Percentiles rank a stretch among this genome's conserved stretches.
These are phyloP conservation scores for Candida tibetensis DNA, from an alignment of 805 yeast species.

Conservation along the genomic window DNA sequence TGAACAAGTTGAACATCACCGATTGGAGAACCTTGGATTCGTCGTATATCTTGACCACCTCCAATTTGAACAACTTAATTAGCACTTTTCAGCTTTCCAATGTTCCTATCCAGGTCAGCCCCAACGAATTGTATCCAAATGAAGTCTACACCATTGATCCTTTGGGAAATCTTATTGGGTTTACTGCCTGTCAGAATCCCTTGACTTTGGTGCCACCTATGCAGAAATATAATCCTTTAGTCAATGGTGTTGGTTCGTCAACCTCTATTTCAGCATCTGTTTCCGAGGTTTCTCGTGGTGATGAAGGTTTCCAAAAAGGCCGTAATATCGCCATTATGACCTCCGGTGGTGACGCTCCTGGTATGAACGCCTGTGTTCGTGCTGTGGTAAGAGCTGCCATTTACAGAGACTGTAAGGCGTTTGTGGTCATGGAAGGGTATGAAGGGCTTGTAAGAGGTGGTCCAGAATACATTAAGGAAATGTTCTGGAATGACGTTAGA, in stretches of 20 bases:
- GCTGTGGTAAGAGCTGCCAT: constrained; percentile 95
- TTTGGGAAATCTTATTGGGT: constrained; percentile 77
- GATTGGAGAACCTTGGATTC: constrained; percentile 53
- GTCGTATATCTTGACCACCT: constrained; percentile 46
- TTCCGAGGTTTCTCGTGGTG: constrained; percentile 17
- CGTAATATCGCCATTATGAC: constrained; percentile 92
- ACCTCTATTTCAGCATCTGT: constrained; percentile 16
- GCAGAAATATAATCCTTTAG: constrained; percentile 24
- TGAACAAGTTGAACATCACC: constrained; percentile 16
- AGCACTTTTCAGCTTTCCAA: constrained; percentile 27
- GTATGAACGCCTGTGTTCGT: constrained; percentile 95
- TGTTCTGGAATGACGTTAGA: constrained; percentile 93
- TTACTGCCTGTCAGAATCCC: constrained; percentile 61
- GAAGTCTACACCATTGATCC: constrained; percentile 83
- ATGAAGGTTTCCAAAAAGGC: constrained; percentile 14
- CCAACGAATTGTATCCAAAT: constrained; percentile 70
- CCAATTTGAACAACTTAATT: constrained; percentile 39
- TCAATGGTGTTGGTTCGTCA: constrained; percentile 14
- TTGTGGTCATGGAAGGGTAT: constrained; percentile 91
- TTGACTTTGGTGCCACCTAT: constrained; percentile 49
- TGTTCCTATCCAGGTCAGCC: constrained; percentile 54
- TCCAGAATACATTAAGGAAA: constrained; percentile 59
- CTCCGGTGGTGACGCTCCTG: constrained; percentile 98
- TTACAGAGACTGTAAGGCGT: constrained; percentile 82
- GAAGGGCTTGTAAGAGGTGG: constrained; percentile 92